phyloP scores from a whole-genome alignment of 2,329 filamentous ascomycete genomes.

The Neurospora crassa region DNA sequence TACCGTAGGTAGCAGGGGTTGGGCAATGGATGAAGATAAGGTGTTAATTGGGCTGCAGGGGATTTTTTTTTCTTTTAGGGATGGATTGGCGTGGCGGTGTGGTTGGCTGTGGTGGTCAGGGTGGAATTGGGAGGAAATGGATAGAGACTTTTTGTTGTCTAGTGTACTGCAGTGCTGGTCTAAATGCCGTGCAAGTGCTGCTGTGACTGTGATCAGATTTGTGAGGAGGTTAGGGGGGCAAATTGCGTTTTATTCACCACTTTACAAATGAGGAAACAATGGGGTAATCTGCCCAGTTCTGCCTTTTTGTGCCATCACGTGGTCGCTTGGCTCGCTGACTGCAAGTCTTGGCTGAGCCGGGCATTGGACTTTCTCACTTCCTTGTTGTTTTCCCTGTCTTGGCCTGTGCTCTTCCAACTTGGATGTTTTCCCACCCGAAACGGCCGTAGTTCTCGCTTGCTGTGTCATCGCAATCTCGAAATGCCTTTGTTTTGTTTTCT shows the following conservation, averaged over 20 bases:
- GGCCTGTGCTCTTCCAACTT: neutral
- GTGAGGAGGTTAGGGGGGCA: neutral
- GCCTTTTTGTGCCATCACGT: neutral
- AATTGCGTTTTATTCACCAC: neutral
- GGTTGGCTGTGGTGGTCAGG: neutral
- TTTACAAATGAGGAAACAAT: neutral
- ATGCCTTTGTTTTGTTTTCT: neutral
- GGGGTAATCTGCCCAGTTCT: neutral
- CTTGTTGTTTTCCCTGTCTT: too few relatives aligned
- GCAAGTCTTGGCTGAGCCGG: neutral
- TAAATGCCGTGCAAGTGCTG: neutral
- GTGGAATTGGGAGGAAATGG: neutral
- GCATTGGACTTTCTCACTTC: neutral
- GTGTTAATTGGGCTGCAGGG: neutral
- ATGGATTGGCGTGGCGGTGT: neutral
- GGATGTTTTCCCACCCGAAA: neutral
- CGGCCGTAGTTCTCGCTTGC: neutral
- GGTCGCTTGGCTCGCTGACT: neutral
- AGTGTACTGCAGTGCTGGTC: neutral
- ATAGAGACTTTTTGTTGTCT: neutral
- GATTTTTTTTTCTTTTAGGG: neutral
- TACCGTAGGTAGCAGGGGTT: neutral
- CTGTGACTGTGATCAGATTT: neutral
- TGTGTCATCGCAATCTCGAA: neutral
- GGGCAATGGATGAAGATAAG: neutral